Evolutionary conservation across 208 protist genomes (phyloP), one percentile per base, ranked within the genome.

Genomic region (Crithidia brevicula): DNA sequence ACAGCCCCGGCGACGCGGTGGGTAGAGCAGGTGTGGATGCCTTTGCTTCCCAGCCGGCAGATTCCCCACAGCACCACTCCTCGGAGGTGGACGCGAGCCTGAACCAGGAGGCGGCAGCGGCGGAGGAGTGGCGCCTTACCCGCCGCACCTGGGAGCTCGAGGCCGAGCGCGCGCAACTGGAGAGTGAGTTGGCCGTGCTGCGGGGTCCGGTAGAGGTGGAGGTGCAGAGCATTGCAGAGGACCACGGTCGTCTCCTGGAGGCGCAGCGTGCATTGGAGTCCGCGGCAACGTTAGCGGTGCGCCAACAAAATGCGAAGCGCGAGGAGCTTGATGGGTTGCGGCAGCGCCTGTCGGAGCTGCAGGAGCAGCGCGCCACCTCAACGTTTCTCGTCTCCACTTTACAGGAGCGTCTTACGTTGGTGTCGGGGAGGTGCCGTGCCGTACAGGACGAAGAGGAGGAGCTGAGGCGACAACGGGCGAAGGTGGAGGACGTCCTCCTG

Each of bases 151-250:
- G 56, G 33, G 68, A 50, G 23, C 60, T 82, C 18, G 81, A 86
- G 72, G 56, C 46, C 28, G 72, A 82, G 50, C 61, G 65, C 50
- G 69, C 63, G 23, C 47, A 46, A 11, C 46, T 82, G n/a, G 76
- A 82, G 62, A 78, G 66, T 28, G 81, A 80, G 77, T 28, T 86
- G 38, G 42, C 62, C 34, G 45, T 70, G 31, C 57, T 83, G 42
- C 73, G 59, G 4, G 77, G 56, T 1, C 77, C 78, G 16, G 66
- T 70, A 10, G 66, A 79, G 43, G 69, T 63, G 10, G 68, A 80
- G 36, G 58, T 62, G 20, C 43, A 67, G 42, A 62, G 60, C 31
- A 43, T 87, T 28, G 56, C 30, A 13, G 74, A 65, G 47, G 71
- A 68, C 34, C 46, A 77, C 45, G 57, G 30, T 0, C 30, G 56